phyloP scores from a whole-genome alignment of 306 rosid genomes.

The Malus sylvestris region DNA sequence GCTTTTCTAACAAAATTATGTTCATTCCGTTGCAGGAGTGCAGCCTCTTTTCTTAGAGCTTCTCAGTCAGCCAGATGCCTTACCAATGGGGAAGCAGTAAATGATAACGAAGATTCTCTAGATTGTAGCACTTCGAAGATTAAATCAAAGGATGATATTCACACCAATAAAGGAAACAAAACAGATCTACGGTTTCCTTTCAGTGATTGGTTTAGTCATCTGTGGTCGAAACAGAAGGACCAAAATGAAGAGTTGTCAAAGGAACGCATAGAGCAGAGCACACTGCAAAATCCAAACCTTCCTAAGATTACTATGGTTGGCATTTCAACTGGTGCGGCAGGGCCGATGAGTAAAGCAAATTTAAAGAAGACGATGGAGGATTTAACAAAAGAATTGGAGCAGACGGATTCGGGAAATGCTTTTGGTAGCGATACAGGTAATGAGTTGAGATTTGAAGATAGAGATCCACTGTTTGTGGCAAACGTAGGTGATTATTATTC shows the following conservation, averaged over 20 bases:
- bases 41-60: slow-evolving; percentile 62
- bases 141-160: slow-evolving; percentile 27
- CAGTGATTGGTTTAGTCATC: slow-evolving; percentile 43
- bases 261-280: slow-evolving; percentile 31
- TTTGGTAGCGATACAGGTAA: slow-evolving; percentile 13
- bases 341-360: slow-evolving; percentile 64
- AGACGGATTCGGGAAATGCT: slow-evolving; percentile 46
- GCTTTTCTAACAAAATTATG: slow-evolving; percentile 5
- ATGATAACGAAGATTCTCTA: slow-evolving; percentile 26
- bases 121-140: slow-evolving; percentile 25
- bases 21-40: slow-evolving; percentile 59
- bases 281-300: slow-evolving; percentile 45
- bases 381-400: slow-evolving; percentile 75
- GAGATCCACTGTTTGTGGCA: slow-evolving; percentile 94
- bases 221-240: slow-evolving; percentile 27
- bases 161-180: slow-evolving; percentile 18
- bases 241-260: slow-evolving; percentile 25
- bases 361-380: slow-evolving; percentile 86
- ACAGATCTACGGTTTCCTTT: slow-evolving; percentile 42
- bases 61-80: slow-evolving; percentile 33
- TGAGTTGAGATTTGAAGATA: slow-evolving; percentile 45
- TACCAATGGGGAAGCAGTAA: slow-evolving; percentile 26
- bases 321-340: slow-evolving; percentile 68
- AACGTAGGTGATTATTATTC: slow-evolving; percentile 89
- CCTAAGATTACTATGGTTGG: slow-evolving; percentile 98